phyloP scores from a whole-genome alignment of 2,329 filamentous ascomycete species.

The Xylaria sp. region DNA sequence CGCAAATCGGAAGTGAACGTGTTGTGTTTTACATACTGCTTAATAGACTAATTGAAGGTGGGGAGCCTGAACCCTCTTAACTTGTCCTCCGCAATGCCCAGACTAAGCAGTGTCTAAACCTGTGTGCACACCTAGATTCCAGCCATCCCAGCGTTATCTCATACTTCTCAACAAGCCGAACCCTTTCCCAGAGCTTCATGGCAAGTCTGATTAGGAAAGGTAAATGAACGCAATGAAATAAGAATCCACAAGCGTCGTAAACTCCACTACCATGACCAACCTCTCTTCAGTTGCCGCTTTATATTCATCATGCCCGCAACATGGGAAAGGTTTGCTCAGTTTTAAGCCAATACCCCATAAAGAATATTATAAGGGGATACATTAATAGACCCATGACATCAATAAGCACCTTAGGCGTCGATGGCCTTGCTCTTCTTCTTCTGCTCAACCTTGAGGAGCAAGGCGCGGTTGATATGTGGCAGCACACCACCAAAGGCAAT shows the following conservation, averaged over 20 bases:
- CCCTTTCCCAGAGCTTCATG: neutral
- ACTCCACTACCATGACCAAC: conserved; percentile 20
- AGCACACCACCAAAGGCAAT: conserved; percentile 98
- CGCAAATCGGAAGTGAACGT: conserved; percentile 31
- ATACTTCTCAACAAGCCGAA: conserved; percentile 10
- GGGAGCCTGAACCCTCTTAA: conserved; percentile 22
- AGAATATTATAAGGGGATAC: conserved; percentile 20
- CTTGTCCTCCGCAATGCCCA: conserved; percentile 20
- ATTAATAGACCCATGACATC: conserved; percentile 31
- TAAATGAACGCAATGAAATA: conserved; percentile 30
- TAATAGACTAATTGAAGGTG: conserved; percentile 20
- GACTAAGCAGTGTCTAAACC: conserved; percentile 17
- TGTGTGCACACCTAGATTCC: conserved; percentile 25
- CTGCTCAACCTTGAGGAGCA: conserved; percentile 95
- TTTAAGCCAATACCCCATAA: conserved; percentile 24
- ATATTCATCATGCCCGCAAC: conserved; percentile 25
- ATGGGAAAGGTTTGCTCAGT: conserved; percentile 13
- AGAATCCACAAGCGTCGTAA: conserved; percentile 25
- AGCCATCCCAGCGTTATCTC: conserved; percentile 13
- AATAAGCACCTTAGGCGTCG: conserved; percentile 53
- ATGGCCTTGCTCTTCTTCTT: conserved; percentile 84
- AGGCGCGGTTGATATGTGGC: conserved; percentile 97
- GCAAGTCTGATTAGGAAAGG: conserved; percentile 3
- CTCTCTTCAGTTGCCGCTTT: conserved; percentile 10
- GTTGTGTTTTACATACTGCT: conserved; percentile 38